phyloP scores from a whole-genome alignment of 2,329 filamentous ascomycete genomes.

The Sporothrix pallida region DNA sequence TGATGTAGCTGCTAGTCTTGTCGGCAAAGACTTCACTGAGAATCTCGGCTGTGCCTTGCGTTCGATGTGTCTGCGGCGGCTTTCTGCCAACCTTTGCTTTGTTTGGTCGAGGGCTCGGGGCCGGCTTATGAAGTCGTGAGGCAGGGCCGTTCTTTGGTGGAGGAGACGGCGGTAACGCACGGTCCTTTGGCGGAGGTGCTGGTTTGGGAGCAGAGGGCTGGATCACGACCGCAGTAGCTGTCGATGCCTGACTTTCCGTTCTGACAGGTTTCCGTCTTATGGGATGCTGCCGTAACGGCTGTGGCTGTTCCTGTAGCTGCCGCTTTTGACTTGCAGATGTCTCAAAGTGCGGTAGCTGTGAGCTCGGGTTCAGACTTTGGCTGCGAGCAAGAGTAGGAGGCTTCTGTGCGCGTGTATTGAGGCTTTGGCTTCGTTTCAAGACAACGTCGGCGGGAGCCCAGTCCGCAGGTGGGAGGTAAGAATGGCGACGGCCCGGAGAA shows the following conservation, averaged over 20 bases:
- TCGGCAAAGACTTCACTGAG: slow-evolving; percentile 32
- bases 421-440: slow-evolving; percentile 37
- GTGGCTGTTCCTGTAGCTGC: neutral
- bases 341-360: slow-evolving; percentile 28
- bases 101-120: slow-evolving; percentile 1
- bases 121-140: neutral
- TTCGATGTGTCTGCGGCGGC: slow-evolving; percentile 41
- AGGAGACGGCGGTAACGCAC: neutral
- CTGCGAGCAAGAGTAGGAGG: slow-evolving; percentile 2
- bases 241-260: neutral
- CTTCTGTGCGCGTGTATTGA: slow-evolving; percentile 25
- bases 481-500: slow-evolving; percentile 43
- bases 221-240: neutral
- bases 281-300: neutral
- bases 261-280: slow-evolving; percentile 21
- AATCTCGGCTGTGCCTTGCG: slow-evolving; percentile 41
- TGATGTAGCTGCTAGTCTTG: slow-evolving; percentile 25
- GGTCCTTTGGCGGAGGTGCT: neutral
- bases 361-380: slow-evolving; percentile 22
- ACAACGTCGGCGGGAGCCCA: slow-evolving; percentile 34
- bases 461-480: slow-evolving; percentile 40
- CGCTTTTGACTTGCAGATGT: slow-evolving; percentile 14
- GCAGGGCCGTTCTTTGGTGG: neutral
- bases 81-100: slow-evolving; percentile 30
- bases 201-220: neutral